These are phyloP conservation scores for Geotrichum restrictum DNA, from an alignment of 1,139 yeast species.

Conservation along the genomic window DNA sequence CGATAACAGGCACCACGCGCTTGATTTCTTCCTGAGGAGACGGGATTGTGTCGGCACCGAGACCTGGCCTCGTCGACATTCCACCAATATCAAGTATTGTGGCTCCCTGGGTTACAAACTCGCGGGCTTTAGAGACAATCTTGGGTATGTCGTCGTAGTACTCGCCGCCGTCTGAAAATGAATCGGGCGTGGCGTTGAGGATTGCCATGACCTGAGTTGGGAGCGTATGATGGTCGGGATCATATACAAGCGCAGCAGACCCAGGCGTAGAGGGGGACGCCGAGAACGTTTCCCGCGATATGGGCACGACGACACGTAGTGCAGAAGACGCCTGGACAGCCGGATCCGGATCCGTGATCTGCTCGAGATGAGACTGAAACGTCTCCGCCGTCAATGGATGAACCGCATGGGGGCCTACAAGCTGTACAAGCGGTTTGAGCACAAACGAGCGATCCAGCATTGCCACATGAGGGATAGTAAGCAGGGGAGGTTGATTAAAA, in stretches of 20 bases:
- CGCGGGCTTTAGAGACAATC: conserved; percentile 42
- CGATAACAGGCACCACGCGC: conserved; percentile 68
- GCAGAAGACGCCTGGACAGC: conserved; percentile 32
- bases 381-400: conserved; percentile 89
- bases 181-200: conserved; percentile 86
- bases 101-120: conserved; percentile 54
- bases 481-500: conserved; percentile 48
- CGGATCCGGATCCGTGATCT: conserved; percentile 45
- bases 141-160: conserved; percentile 39
- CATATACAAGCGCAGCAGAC: conserved; percentile 24
- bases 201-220: conserved; percentile 68
- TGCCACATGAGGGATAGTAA: conserved; percentile 78
- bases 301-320: conserved; percentile 36
- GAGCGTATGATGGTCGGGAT: conserved; percentile 27
- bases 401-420: conserved; percentile 56
- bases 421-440: conserved; percentile 78
- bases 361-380: conserved; percentile 60
- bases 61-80: conserved; percentile 84
- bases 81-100: conserved; percentile 87
- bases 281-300: conserved; percentile 25
- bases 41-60: conserved; percentile 49
- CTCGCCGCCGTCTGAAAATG: conserved; percentile 86
- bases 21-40: conserved; percentile 53
- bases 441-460: conserved; percentile 91
- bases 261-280: conserved; percentile 6